Percentiles rank a stretch among this genome's conserved stretches.
Evolutionary conservation across 73 alveolate species (phyloP).

Genomic region (Paramecium sonneborni): DNA sequence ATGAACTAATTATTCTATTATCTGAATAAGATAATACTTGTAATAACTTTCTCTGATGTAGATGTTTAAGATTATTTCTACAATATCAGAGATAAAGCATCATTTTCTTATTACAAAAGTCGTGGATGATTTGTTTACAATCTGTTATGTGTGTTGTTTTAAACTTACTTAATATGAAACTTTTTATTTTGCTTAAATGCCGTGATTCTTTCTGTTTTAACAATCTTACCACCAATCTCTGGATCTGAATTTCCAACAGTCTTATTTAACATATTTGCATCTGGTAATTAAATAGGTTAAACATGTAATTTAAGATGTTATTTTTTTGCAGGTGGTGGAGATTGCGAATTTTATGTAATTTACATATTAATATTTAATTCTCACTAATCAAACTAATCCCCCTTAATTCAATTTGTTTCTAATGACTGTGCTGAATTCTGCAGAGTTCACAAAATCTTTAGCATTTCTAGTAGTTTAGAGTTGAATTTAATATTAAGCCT

Average conservation of each 20-base stretch:
- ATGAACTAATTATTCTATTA: background rate
- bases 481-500: background rate
- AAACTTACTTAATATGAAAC: background rate
- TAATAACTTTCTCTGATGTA: background rate
- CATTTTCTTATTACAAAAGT: background rate
- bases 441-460: slow-evolving; percentile 16
- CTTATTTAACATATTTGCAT: background rate
- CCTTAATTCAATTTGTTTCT: slow-evolving; percentile 28
- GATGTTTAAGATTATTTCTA: background rate
- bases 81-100: background rate
- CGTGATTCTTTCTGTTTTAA: background rate
- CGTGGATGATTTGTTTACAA: background rate
- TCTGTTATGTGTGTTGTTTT: background rate
- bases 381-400: background rate
- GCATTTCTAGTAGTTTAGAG: slow-evolving; percentile 35
- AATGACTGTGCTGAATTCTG: slow-evolving; percentile 35
- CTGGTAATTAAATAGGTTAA: background rate
- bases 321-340: slow-evolving; percentile 27
- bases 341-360: background rate
- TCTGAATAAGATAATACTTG: background rate
- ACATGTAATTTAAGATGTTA: background rate
- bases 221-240: background rate
- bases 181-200: background rate
- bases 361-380: background rate
- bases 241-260: slow-evolving; percentile 16